Base-by-base conservation (phyloP, 192 early-diverging fungal genomes). In the Coemansia sp. region DNA sequence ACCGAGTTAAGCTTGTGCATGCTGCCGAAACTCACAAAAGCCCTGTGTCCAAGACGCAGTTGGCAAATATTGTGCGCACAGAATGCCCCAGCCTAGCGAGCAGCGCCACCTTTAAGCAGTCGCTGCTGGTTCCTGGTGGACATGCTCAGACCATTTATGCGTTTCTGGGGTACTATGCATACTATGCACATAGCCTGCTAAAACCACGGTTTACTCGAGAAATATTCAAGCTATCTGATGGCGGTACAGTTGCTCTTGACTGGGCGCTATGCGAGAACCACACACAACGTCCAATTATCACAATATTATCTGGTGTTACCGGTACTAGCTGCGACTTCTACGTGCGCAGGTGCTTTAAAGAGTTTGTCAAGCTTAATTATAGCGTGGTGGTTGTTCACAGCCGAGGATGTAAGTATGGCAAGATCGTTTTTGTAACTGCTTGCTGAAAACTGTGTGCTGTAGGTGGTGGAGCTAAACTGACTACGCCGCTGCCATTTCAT, bases 241-340 rank as follows among this genome's bases (percentile, higher is more conserved):
- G 94, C 18, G 96, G 96, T 43, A 83, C 84, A 16, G 70, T 92
- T 50, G 80, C 90, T 7, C 57, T 96, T 30, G 96, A 98, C 68
- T 98, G 93, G 93, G 78, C 86, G 1, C 88, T 87, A 8, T 70
- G 79, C 9, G 42, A 79, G 6, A 57, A 68, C 26, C 68, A 79
- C 23, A 72, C 73, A 18, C 65, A 81, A 42, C 81, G 83, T 7
- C 92, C 93, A 1, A 89, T 87, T 21, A 61, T 96, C 31, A 83
- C 94, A 2, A 81, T 93, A 18, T 63, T 92, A 5, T 94, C 96
- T 52, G 94, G 96, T 13, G 77, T 98, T 21, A 96, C 94, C 5
- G 96, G 96, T 38, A 92, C 91, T 14, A 91, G 88, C 46, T 85
- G 89, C 76, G 94, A 96, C 59, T 86, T 83, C 23, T 98, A 98